A percentile compares a stretch with the other conserved stretches of the same genome.
These are phyloP conservation scores for Mallotus repandus DNA, from an alignment of 441 rosid genomes.

Conservation along the genomic window DNA sequence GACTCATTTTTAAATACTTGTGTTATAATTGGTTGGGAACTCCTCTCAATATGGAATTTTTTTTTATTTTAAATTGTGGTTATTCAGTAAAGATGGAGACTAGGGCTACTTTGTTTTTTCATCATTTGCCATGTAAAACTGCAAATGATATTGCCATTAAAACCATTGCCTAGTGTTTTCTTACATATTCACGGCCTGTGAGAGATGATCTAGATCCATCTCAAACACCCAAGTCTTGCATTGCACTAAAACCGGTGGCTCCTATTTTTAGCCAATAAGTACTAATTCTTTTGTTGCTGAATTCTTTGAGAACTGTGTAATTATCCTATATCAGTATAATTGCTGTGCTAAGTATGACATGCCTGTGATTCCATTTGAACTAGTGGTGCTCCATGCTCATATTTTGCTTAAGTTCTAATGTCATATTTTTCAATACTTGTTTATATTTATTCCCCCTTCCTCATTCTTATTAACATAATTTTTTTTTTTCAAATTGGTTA, in stretches of 20 bases:
- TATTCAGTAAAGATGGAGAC: not conserved
- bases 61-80: not conserved
- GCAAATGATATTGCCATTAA: not conserved
- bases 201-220: not conserved
- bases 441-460: constrained; percentile 3
- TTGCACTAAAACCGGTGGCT: constrained; percentile 4
- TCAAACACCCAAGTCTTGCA: not conserved
- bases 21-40: not conserved
- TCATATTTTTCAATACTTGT: not conserved
- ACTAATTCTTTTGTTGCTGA: not conserved
- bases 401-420: constrained; percentile 2
- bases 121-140: not conserved
- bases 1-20: not conserved
- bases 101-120: not conserved
- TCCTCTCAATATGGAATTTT: not conserved
- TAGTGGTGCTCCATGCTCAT: not conserved
- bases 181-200: not conserved
- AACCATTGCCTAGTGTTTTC: not conserved
- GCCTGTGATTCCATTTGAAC: constrained; percentile 10
- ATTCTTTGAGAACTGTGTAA: not conserved
- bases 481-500: constrained; percentile 30
- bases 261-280: not conserved
- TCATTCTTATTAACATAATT: constrained; percentile 8
- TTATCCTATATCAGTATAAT: not conserved
- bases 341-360: not conserved